Evolutionary conservation across 164 flowering plant species (phyloP).

Genomic region (Vitis amurensis): DNA sequence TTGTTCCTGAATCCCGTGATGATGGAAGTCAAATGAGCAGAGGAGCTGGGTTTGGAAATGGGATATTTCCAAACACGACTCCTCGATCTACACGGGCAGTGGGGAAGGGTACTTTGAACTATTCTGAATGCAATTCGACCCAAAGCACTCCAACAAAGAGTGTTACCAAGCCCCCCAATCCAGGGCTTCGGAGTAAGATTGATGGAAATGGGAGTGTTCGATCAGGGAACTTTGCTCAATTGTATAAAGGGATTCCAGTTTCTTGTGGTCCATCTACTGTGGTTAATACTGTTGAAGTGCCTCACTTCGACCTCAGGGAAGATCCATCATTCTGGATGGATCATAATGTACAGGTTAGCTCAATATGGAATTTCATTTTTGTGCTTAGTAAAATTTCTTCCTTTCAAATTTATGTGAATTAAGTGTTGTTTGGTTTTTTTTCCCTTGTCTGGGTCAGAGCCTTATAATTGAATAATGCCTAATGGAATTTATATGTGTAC

Average conservation of each 20-base stretch:
- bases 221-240: conserved; percentile 39
- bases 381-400: neutral
- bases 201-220: conserved; percentile 39
- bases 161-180: conserved; percentile 73
- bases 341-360: conserved; percentile 90
- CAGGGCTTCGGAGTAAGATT: conserved; percentile 29
- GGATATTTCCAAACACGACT: conserved; percentile 41
- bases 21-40: conserved; percentile 32
- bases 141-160: conserved; percentile 92
- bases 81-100: conserved; percentile 49
- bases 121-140: conserved; percentile 66
- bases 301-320: conserved; percentile 90
- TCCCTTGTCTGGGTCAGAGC: no score
- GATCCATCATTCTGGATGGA: conserved; percentile 98
- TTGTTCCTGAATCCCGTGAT: conserved; percentile 25
- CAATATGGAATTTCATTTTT: neutral
- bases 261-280: conserved; percentile 36
- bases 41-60: conserved; percentile 28
- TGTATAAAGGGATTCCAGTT: conserved; percentile 67
- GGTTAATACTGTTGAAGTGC: conserved; percentile 84
- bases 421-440: no score
- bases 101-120: conserved; percentile 39
- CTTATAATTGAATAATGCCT: no score
- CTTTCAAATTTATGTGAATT: neutral
- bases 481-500: no score